Percentiles rank a stretch among this genome's conserved stretches.
Evolutionary conservation across 371 early-diverging fungal species (phyloP).

Genomic region (Rhizomucor pusillus): DNA sequence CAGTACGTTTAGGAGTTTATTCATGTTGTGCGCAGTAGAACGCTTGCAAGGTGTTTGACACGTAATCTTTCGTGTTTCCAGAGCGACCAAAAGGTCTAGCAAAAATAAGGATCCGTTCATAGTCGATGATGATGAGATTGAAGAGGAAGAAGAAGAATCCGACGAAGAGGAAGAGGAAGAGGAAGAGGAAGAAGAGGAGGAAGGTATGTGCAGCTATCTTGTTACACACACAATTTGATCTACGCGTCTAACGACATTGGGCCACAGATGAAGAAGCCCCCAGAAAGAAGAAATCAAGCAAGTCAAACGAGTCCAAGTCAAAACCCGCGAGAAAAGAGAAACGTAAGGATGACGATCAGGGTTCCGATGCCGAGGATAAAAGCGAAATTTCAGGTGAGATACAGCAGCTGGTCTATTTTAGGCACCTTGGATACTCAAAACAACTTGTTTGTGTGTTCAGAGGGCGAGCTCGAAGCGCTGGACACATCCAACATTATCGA

Average conservation of each 20-base stretch:
- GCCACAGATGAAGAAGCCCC: conserved; percentile 33
- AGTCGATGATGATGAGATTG: conserved; percentile 20
- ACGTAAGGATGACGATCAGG: conserved; percentile 28
- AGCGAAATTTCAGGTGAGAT: conserved; percentile 30
- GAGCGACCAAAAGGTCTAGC: conserved; percentile 7
- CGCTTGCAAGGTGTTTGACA: neutral
- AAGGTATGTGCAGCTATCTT: conserved; percentile 1
- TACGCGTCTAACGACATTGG: conserved; percentile 22
- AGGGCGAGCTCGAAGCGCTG: conserved; percentile 57
- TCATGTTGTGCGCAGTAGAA: neutral
- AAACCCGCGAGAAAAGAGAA: conserved; percentile 10
- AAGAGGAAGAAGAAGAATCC: conserved; percentile 13
- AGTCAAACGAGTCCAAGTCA: neutral
- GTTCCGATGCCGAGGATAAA: conserved; percentile 21
- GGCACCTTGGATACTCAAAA: neutral
- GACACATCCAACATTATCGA: conserved; percentile 65
- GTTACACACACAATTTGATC: neutral
- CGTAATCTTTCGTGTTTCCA: neutral
- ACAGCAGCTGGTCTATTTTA: neutral
- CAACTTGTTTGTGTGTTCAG: conserved; percentile 20
- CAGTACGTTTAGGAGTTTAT: neutral
- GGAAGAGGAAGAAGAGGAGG: conserved; percentile 16
- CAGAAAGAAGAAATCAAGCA: conserved; percentile 13
- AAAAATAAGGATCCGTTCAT: conserved; percentile 9
- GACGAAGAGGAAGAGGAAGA: conserved; percentile 23